Conservation (phyloP, 1,139 yeast genomes). For the Taiozyma onychis region DNA sequence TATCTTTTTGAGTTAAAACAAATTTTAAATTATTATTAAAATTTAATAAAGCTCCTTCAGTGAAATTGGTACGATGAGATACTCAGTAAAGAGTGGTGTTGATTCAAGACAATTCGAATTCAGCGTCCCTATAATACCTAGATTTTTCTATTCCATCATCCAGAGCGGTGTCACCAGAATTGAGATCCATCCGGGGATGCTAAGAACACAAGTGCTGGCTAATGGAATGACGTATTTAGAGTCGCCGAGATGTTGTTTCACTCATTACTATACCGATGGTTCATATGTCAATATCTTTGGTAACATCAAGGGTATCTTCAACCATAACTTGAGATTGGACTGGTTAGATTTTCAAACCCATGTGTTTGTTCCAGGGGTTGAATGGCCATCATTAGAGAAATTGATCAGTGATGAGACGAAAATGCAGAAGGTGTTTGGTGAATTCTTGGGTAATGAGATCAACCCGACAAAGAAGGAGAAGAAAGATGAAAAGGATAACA, state of each 20-base stretch:
- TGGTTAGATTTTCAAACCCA: constrained; percentile 59
- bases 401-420: constrained; percentile 23
- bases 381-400: constrained; percentile 34
- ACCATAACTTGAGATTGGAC: constrained; percentile 58
- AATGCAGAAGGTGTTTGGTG: constrained; percentile 14
- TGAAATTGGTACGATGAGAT: constrained; percentile 40
- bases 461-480: constrained; percentile 23
- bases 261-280: constrained; percentile 61
- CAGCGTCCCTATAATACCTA: constrained; percentile 59
- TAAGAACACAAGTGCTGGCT: constrained; percentile 61
- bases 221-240: constrained; percentile 62
- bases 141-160: constrained; percentile 51
- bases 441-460: constrained; percentile 1
- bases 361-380: constrained; percentile 40
- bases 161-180: constrained; percentile 51
- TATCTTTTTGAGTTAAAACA: no score
- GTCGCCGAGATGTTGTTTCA: constrained; percentile 49
- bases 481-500: constrained; percentile 28
- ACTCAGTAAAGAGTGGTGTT: constrained; percentile 37
- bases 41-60: no score
- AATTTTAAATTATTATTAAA: no score
- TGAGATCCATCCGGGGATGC: constrained; percentile 54
- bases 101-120: constrained; percentile 59
- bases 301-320: constrained; percentile 53
- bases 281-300: constrained; percentile 60